Evolutionary conservation across 345 rosid genomes (phyloP), one percentile per base, ranked within the genome.

Genomic region (Diplotaxis tenuifolia): DNA sequence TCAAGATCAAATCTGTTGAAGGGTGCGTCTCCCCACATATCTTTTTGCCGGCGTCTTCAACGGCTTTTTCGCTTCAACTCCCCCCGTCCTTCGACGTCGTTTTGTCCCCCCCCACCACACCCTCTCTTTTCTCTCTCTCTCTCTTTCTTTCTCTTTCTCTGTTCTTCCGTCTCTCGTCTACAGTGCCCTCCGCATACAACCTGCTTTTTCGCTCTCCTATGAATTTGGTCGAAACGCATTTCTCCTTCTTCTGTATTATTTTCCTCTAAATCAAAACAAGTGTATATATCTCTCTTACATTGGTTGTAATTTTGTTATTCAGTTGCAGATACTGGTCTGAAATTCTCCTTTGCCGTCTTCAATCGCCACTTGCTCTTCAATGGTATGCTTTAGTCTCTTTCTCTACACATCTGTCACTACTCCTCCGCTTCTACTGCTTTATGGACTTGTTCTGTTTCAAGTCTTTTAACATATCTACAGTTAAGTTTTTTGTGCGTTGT

Each of bases 1-100:
- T 32, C 19, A 66, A 76, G 79, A 76, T 76, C 23, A 47, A 15
- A 76, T 76, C 75, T 55, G 32, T 1, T 34, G 40, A 27, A 23
- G 62, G 79, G 79, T 76, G 75, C 71, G 71, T 70, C 71, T 70
- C 71, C 79, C 71, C 71, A 76, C 75, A 76, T 70, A 76, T 64
- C 79, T 76, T 76, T 76, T 76, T 70, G 79, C 79, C 79, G 79
- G 79, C 79, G 45, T 76, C 79, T 76, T 76, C 79, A 64, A 76
- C 79, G 79, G 75, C 79, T 76, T 76, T 76, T 76, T 55, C 79
- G 25, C 65, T 75, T 55, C 54, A 49, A 60, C 57, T 34, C 10
- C 36, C 16, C 56, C 38, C 77, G 19, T 61, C 79, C 79, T 68
- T 56, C 79, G 79, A 69, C 75, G 79, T 76, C 79, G 75, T 76